Base-by-base conservation (phyloP, 2,329 filamentous ascomycete species). In the Trematosphaeria pertusa region DNA sequence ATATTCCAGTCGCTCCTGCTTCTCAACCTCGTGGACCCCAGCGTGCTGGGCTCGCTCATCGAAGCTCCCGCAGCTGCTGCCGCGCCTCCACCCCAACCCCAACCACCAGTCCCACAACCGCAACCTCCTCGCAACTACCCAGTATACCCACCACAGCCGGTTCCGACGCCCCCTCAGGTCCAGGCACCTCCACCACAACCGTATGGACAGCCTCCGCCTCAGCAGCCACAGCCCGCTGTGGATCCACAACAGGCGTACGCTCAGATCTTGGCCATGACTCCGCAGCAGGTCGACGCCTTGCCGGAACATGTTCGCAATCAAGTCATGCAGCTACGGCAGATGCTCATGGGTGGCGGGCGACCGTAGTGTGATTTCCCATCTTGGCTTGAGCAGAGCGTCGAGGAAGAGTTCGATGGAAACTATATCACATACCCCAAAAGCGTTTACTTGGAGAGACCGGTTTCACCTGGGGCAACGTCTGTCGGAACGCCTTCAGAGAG, bases 1-100 rank as follows among this genome's bases (percentile, higher is more conserved):
- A 88, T 97, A 57, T 97, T 97, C 75, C 93, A 97, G 74, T 89
- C 92, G 18, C 82, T 97, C 8, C 83, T 97, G 2, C 84, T 97
- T 28, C 94, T 97, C 84, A 91, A 91, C 35, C 85, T 97, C 8
- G 91, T 97, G 45, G 93, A 94, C 47, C 88, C 90, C 11, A 86
- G 87, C 61, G 86, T 91, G 3, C 86, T 97, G 43, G 83, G 87
- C 53, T 87, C 88, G 4, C 89, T 97, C 21, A 81, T 97, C 42
- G 89, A 95, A 64, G 70, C 59, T 19, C 52, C 62, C 6, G 61
- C 60, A 28, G 63, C 65, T 10, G 54, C 61, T 14, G 67, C 66
- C 32, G 62, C 62, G 14, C 63, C 66, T 8, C 67, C 67, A 42
- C 69, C 70, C 26, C 65, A 69, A 76, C 70, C 54, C 44, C 57